Evolutionary conservation across 2,329 filamentous ascomycete genomes (phyloP).

Genomic region (Xylariaceae sp.): DNA sequence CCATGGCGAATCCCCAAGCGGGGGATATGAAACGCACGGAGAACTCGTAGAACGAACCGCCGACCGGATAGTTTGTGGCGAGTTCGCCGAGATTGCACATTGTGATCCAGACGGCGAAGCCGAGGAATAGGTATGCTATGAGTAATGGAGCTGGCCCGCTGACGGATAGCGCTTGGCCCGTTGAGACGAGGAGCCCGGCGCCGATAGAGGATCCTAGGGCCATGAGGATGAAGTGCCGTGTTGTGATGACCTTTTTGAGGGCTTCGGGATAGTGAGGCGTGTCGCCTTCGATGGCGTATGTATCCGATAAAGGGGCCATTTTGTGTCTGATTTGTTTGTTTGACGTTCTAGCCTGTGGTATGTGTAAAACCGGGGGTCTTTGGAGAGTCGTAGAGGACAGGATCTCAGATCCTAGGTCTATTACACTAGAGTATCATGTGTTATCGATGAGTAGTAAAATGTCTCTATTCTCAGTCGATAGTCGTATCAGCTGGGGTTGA

Average conservation of each 20-base stretch:
- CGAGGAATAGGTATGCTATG: slow-evolving; percentile 31
- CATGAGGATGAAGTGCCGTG: slow-evolving; percentile 34
- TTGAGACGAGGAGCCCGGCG: slow-evolving; percentile 34
- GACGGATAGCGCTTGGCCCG: slow-evolving; percentile 28
- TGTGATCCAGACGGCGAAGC: slow-evolving; percentile 30
- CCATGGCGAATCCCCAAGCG: slow-evolving; percentile 38
- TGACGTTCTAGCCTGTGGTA: no score
- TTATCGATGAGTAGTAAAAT: no score
- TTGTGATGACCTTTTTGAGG: slow-evolving; percentile 28
- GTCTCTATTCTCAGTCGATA: no score
- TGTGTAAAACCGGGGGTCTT: no score
- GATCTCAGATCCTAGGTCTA: no score
- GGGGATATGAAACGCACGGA: slow-evolving; percentile 35
- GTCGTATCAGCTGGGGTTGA: no score
- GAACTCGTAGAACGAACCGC: slow-evolving; percentile 38
- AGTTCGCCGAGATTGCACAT: slow-evolving; percentile 27
- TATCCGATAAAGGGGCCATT: background rate
- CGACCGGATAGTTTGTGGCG: slow-evolving; percentile 30
- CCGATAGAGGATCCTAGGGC: slow-evolving; percentile 35
- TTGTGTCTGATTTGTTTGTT: background rate
- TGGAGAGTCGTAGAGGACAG: no score
- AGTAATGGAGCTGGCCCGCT: slow-evolving; percentile 31
- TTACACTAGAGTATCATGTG: no score
- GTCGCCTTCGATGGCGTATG: background rate
- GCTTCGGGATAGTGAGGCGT: background rate